Evolutionary conservation across 192 early-diverging fungal genomes (phyloP), one percentile per base, ranked within the genome.

Genomic region (Coemansia sp.): DNA sequence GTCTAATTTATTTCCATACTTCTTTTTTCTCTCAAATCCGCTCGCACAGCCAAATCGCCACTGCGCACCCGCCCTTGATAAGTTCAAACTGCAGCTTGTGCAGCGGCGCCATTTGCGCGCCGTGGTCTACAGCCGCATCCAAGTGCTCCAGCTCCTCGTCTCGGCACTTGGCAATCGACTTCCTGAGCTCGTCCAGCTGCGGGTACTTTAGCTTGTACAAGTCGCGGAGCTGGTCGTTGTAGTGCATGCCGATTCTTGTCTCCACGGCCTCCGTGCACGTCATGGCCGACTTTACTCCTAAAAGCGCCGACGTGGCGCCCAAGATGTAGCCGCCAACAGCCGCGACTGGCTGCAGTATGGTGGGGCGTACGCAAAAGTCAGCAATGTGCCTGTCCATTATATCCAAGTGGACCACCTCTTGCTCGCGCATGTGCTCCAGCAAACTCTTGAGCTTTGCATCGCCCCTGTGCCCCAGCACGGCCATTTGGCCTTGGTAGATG

Each of bases 251-350:
- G 73, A 98, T 98, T 10, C 91, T 88, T 8, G 93, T 94, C 80
- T 98, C 96, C 12, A 97, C 96, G 3, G 94, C 96, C 63, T 98
- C 96, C 0, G 96, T 98, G 72, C 93, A 96, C n/a, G 95, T 94
- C 95, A 98, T 98, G 26, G 94, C 93, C 19, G 94, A 93, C 60
- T 94, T 90, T 59, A 91, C 89, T n/a, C 95, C 95, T 64, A 98
- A 70, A 46, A 93, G 54, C 3, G 93, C 96, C 1, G 95, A 94
- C 1, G 84, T 88, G 5, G 84, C 89, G 15, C 96, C 96, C 10
- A 98, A 67, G 1, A 88, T 81, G 60, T 87, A 95, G 7, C 96
- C 96, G 12, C 91, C 88, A 8, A 83, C 75, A 37, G 93, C 92
- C 87, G 94, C 95, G 15, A 96, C 32, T 0, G 96, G 96, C 22